Evolutionary conservation across 192 early-diverging fungal genomes (phyloP).

Genomic region (Thamnidium elegans): DNA sequence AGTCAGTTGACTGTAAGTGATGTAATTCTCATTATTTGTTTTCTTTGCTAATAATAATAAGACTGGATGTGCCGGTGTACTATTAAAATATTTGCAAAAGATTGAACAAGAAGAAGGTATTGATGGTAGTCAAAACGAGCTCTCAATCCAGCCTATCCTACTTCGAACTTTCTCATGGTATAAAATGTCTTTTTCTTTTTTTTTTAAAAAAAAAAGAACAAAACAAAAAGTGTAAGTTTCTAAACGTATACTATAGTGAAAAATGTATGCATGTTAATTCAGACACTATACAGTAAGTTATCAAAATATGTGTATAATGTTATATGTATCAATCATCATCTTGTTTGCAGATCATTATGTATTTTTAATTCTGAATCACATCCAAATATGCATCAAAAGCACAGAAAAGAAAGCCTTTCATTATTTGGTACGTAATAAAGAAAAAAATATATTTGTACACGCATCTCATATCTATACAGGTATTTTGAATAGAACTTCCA

Average conservation of each 20-base stretch:
- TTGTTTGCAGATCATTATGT: conserved; percentile 64
- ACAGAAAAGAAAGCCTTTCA: conserved; percentile 65
- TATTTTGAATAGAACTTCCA: conserved; percentile 60
- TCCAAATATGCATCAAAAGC: conserved; percentile 75
- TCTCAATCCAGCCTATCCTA: neutral
- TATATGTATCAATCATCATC: neutral
- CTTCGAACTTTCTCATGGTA: conserved; percentile 37
- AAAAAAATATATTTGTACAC: neutral
- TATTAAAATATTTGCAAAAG: conserved; percentile 39
- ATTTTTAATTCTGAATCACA: conserved; percentile 76
- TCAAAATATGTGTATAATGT: neutral
- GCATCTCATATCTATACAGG: conserved; percentile 36
- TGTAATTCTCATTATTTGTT: neutral
- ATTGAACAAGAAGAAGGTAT: conserved; percentile 21
- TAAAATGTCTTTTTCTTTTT: conserved; percentile 20
- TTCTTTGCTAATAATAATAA: conserved; percentile 4
- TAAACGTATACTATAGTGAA: conserved; percentile 26
- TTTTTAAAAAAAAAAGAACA: neutral
- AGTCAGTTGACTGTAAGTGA: neutral
- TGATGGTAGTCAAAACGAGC: conserved; percentile 4
- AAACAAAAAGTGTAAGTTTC: neutral
- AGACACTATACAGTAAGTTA: conserved; percentile 53
- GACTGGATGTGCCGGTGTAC: conserved; percentile 45
- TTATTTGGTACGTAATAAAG: conserved; percentile 58
- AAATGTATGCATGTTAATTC: conserved; percentile 55